Evolutionary conservation across 2,329 filamentous ascomycete genomes (phyloP), one percentile per base, ranked within the genome.

Genomic region (Microcyclospora tardicrescens): DNA sequence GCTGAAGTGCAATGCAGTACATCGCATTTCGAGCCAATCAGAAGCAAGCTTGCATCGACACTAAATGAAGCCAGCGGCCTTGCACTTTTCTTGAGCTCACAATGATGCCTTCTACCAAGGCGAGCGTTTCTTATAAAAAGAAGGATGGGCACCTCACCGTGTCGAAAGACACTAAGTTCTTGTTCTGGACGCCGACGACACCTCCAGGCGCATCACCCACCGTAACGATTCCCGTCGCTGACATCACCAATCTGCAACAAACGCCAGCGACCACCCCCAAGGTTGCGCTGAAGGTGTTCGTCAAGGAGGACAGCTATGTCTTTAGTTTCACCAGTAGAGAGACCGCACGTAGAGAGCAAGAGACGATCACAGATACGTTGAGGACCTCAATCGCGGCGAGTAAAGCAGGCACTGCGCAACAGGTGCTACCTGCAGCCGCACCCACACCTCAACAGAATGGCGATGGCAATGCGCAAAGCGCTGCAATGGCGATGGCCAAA

Each of bases 241-340:
- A 80, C 51, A 89, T 96, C 55, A 85, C 81, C 36, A 95, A 96
- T 64, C 75, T 98, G 35, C 89, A 98, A 61, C 89, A 96, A 60
- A 96, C 91, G 1, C 87, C 91, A 10, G 84, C 85, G 43, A 79
- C 71, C n/a, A 79, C 77, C 28, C 69, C 85, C 13, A 95, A 94
- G 68, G 86, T 93, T 38, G 94, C 94, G 72, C 73, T 96, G 43
- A 94, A 91, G 61, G 80, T 98, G 39, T 84, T 95, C 51, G 81
- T 81, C 45, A 81, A 86, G 36, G 66, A 83, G 13, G 72, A 79
- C 34, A 75, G 78, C 39, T 84, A 93, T 57, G 75, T 89, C 35
- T 95, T 98, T 60, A 80, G 83, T 47, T 96, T 98, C 64, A 93
- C 85, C 42, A 85, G 85, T 2, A 62, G 74, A 10, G 65, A 72